Base-by-base conservation (phyloP, 805 yeast species). In the Candida gorgasii region DNA sequence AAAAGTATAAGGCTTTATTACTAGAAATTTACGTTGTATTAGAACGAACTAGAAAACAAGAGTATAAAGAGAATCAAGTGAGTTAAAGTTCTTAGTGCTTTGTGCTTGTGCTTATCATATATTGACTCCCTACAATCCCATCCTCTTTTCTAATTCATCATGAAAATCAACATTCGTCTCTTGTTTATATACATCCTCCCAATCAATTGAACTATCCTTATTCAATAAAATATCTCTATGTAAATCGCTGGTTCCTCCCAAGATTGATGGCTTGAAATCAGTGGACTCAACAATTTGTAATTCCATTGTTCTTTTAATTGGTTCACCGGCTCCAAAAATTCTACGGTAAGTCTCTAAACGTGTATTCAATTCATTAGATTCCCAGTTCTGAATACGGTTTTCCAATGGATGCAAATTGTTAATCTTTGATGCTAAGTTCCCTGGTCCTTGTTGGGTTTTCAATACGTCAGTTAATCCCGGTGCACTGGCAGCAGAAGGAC, bases 241-340 rank as follows among this genome's bases (percentile, higher is more conserved):
- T 46, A 88, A 44, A 45, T 76, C 71, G 34, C 75, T 67, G 5
- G 79, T 53, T 5, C 81, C 84, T 11, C 89, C 89, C 36, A 82
- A 63, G 4, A 74, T 61, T 23, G 65, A 57, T 5, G 96, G 96
- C 47, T 73, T 80, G 62, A 81, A 82, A 45, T 86, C 89, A 11
- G 86, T 78, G 37, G 74, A 70, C 35, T 80, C 78, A 3, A 92
- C 84, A 18, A 92, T 76, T 43, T 79, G 72, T 57, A 87, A 68
- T 55, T 93, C 99, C 97, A 93, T 89, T 23, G 83, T 80, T 57
- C 97, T 77, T 58, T 84, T 84, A 62, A 92, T 85, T 7, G 99
- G 97, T 57, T 87, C 98, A 8, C 93, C 97, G 36, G 92, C 80
- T 12, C 99, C 99, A 62, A 86, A 89, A 13, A 86, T 67, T 51